phyloP scores from a whole-genome alignment of 2,329 filamentous ascomycete species.

The Fusarium beomiforme region DNA sequence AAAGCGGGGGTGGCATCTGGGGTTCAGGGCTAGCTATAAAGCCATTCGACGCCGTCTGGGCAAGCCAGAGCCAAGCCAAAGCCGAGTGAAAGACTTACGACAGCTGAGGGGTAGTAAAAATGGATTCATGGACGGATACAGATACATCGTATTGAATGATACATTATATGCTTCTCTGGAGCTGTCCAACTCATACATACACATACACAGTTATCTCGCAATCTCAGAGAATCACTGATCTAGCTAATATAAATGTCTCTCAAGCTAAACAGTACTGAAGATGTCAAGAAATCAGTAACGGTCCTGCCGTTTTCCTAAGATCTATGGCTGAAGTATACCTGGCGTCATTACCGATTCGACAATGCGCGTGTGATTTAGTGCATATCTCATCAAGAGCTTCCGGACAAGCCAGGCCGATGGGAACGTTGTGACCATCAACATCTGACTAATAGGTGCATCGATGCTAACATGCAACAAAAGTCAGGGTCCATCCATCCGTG shows the following conservation, averaged over 20 bases:
- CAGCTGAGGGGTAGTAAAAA: not conserved
- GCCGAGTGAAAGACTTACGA: not conserved
- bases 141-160: not conserved
- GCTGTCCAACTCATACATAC: not conserved
- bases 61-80: conserved; percentile 15
- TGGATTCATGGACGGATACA: not conserved
- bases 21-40: conserved; percentile 15
- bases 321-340: not conserved
- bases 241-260: not conserved
- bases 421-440: conserved; percentile 10
- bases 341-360: conserved; percentile 10
- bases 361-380: conserved; percentile 1
- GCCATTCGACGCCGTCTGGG: conserved; percentile 6
- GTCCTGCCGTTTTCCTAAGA: not conserved
- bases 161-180: too few relatives aligned
- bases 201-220: not conserved
- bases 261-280: not conserved
- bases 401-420: conserved; percentile 3
- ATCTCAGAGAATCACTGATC: not conserved
- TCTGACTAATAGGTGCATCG: conserved; percentile 17
- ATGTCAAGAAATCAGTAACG: conserved; percentile 4
- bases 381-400: conserved; percentile 1
- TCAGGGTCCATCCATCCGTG: conserved; percentile 17
- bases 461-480: conserved; percentile 17
- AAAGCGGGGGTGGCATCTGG: conserved; percentile 34